Evolutionary conservation across 2,329 filamentous ascomycete species (phyloP), one percentile per base, ranked within the genome.

Genomic region (Colletotrichum tropicicola): DNA sequence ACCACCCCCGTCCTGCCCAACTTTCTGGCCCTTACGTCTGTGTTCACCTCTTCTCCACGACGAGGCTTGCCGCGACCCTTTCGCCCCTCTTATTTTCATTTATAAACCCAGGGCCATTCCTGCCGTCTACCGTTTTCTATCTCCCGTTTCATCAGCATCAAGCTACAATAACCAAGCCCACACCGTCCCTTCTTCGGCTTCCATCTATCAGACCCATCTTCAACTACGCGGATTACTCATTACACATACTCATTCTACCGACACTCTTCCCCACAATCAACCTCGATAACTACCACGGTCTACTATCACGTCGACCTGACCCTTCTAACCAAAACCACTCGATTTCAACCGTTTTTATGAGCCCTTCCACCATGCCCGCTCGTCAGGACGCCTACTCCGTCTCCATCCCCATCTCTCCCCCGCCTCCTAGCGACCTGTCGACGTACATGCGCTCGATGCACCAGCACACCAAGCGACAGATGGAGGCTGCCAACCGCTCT

Each of bases 381-480:
- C 71, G 72, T 44, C 74, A 79, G 79, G 83, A 74, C 79, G 66
- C 66, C 44, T 65, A 67, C 54, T 65, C 59, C 58, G 71, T 75
- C 41, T 71, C 73, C 68, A 75, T 80, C 53, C 77, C 78, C 62
- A 67, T 70, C 64, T 79, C 77, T 57, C 74, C 77, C 23, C 73
- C 78, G 70, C 77, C 79, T 54, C 79, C 77, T 10, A 80, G 81
- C 47, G 83, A 83, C 68, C 82, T 86, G 68, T 83, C 83, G 6
- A 85, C 75, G 53, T 91, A 91, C 70, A 79, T 87, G 13, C 83
- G 83, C 65, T 85, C 82, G 60, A 91, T 91, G 85, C 86, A 88
- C 72, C 82, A 85, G 58, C 87, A 91, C 78, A 91, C 88, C 66
- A 89, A 88, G 80, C 80, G 83, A 59, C 88, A 89, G 73, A 89